Evolutionary conservation across 2,329 filamentous ascomycete genomes (phyloP), one percentile per base, ranked within the genome.

Genomic region (Macrophomina pseudophaseolina): DNA sequence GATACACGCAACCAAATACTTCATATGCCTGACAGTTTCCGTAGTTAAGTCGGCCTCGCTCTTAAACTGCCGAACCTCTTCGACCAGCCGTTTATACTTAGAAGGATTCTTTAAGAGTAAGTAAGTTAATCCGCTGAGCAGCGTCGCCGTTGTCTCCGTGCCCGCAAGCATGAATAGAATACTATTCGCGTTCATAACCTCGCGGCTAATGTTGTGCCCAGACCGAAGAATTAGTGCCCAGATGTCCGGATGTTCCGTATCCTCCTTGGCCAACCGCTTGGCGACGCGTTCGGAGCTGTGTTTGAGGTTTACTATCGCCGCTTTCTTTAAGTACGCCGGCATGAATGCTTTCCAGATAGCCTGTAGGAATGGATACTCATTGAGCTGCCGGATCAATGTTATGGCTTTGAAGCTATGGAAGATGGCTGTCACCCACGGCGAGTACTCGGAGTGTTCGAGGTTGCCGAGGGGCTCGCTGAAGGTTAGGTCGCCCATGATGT

Each of bases 61-160:
- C 33, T 49, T n/a, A 11, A 44, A 8, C 32, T n/a, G 46, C 35
- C 64, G 18, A 14, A 65, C 40, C 38, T 65, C 64, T 9, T 48
- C 33, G 1, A 11, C 32, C 38, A 65, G 30, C 38, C n/a, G 46
- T 23, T 65, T 44, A 32, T 46, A 46, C 30, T 46, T 65, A 0
- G 54, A 28, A 4, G 64, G 23, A n/a, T 68, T 48, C 30, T 46
- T 64, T 12, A 79, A 67, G 0, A 84, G 71, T 0, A 76, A 71
- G 51, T 75, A 82, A 0, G 76, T 78, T 1, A 74, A 70, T 1
- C 79, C 80, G 0, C 74, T 70, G 2, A 82, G 68, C 12, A 76
- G 68, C 0, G 79, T 78, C 1, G 80, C 78, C 0, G 79, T 81
- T 0, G 80, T 82, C 52, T 81, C 80, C 1, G 74, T 76, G 0